Evolutionary conservation across 176 grass and related monocot species (phyloP).

Genomic region (Rhipidocladum racemiflorum): DNA sequence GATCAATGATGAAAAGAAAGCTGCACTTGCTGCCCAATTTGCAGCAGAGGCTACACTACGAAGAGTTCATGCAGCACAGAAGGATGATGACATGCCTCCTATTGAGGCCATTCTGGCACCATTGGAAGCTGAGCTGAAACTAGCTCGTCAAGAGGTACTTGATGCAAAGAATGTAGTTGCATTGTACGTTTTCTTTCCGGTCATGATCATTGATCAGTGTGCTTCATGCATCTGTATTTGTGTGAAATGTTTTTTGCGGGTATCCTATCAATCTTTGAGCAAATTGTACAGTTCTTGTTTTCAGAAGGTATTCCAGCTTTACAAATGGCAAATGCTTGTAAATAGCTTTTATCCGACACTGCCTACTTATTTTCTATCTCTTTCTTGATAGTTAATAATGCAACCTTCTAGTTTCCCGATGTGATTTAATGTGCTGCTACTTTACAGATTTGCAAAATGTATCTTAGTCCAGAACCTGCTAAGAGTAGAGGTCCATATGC

Average conservation of each 20-base stretch:
- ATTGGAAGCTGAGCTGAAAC: slow-evolving; percentile 88
- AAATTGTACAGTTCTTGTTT: neutral
- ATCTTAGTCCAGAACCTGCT: neutral
- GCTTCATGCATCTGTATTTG: neutral
- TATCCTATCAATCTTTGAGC: neutral
- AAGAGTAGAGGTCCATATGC: neutral
- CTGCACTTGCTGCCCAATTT: slow-evolving; percentile 84
- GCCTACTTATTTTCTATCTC: neutral
- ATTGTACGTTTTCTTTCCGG: neutral
- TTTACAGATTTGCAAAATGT: neutral
- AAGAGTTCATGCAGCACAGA: slow-evolving; percentile 95
- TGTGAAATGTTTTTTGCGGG: neutral
- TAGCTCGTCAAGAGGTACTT: slow-evolving; percentile 75
- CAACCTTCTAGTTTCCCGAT: neutral
- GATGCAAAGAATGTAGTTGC: neutral
- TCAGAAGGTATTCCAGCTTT: neutral
- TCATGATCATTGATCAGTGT: neutral
- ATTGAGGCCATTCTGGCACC: slow-evolving; percentile 98
- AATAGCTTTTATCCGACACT: neutral
- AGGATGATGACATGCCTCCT: slow-evolving; percentile 96
- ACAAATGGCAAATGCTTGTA: neutral
- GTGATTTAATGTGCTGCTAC: neutral
- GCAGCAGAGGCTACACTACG: slow-evolving; percentile 90
- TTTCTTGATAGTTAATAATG: neutral
- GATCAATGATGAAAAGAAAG: slow-evolving; percentile 93